Evolutionary conservation across 352 stramenopile species (phyloP), one percentile per base, ranked within the genome.

Genomic region (Phytophthora pini): DNA sequence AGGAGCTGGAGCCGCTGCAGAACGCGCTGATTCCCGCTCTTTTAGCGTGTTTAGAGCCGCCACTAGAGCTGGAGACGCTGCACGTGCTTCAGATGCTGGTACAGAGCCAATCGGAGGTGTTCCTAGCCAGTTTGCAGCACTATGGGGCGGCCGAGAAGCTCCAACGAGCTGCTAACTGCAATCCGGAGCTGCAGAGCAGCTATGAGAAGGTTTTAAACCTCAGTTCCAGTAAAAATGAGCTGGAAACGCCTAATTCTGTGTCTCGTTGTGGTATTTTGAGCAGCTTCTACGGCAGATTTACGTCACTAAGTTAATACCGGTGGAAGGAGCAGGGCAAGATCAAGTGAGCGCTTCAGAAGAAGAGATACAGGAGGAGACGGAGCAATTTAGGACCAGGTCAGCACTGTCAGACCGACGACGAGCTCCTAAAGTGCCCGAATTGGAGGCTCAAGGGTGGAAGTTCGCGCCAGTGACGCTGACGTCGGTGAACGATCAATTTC

Each of bases 401-500:
- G 44, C 51, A 15, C 26, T 60, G 38, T 40, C 5, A 5, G 48
- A 56, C 20, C 31, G 38, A 51, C 60, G 36, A 6, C 47, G 44
- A 65, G 24, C 53, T 12, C 63, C 44, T 2, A 59, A 56, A 38
- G 32, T 79, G 1, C 44, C 60, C 5, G 48, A 62, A 11, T n/a
- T 82, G 13, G 74, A 82, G 31, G 55, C 66, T 10, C 11, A 43
- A 27, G 87, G 87, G 6, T 95, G 87, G 87, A 61, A 56, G 0
- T 91, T 90, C 51, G 71, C 87, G 5, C 60, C 39, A 0, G 77
- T 93, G 10, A 48, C 64, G n/a, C 68, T 95, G 24, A 65, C 74
- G 13, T 56, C 78, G 2, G 75, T 75, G 32, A 84, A 95, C 56
- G 84, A 93, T 32, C 83, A 95, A 55, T 70, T 70, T 44, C 67